Evolutionary conservation across 75 land plant species (phyloP).

Genomic region (Pinus taeda): DNA sequence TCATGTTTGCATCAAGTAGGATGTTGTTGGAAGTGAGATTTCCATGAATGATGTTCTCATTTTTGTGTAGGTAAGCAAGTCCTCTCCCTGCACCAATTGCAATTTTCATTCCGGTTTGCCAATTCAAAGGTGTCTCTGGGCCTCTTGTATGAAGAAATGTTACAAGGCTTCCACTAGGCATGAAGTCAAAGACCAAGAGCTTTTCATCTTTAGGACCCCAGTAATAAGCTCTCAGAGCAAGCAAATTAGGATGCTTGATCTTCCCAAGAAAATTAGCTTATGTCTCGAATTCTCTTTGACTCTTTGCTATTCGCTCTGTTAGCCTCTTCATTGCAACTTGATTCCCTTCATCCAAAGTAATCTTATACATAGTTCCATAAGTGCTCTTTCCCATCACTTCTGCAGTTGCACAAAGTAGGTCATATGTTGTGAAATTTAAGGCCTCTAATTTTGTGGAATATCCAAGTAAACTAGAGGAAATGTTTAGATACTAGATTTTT

Average conservation of each 20-base stretch:
- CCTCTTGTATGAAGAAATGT: conserved; percentile 84
- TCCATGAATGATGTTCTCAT: conserved; percentile 73
- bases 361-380: conserved; percentile 88
- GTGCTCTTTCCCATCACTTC: conserved; percentile 96
- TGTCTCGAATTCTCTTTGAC: conserved; percentile 70
- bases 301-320: conserved; percentile 72
- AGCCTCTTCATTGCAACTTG: conserved; percentile 88
- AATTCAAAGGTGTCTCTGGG: conserved; percentile 71
- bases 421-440: conserved; percentile 65
- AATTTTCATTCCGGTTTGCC: conserved; percentile 81
- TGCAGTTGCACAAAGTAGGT: conserved; percentile 83
- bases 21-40: conserved; percentile 85
- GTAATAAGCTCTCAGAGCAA: conserved; percentile 85
- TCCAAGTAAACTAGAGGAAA: no score
- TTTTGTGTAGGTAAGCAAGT: conserved; percentile 64
- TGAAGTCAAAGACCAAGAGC: conserved; percentile 83
- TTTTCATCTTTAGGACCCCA: conserved; percentile 91
- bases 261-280: conserved; percentile 67
- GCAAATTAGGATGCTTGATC: conserved; percentile 71
- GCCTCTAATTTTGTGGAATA: no score
- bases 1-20: conserved; percentile 53
- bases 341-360: conserved; percentile 77
- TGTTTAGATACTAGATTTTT: no score
- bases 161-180: conserved; percentile 79
- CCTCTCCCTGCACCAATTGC: conserved; percentile 65